Base-by-base conservation (phyloP, 768 basidiomycete genomes). In the Daedalea quercina region DNA sequence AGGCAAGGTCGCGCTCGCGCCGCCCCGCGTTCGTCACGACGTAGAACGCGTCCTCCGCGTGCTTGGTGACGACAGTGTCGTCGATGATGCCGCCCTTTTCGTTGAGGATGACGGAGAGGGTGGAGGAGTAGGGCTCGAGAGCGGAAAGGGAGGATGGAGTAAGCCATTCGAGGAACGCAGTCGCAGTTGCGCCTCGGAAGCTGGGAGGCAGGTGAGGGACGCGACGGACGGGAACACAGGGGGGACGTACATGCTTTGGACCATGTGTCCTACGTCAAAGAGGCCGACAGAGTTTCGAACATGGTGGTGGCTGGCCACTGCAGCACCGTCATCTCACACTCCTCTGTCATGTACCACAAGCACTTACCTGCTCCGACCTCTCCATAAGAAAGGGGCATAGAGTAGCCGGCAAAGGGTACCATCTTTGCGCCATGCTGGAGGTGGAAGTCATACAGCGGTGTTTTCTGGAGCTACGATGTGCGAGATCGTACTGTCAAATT, bases 221-320 rank as follows among this genome's bases (percentile, higher is more conserved):
- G 13, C 24, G n/a, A 8, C 34, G 20, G 6, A 9, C 41, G 19
- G 26, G 26, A 50, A 24, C 2, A 33, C 35, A 35, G 43, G 26
- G 12, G n/a, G 50, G 33, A 53, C 79, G 45, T 61, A 93, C 91
- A 82, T 87, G 31, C 84, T 82, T 67, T 98, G 95, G 15, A 98
- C 89, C 95, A 99, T 99, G 69, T 99, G 96, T 20, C 91, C 91
- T 24, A 99, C 96, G 64, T 99, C 96, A 66, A 99, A 99, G 28
- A 99, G 74, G 0, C 94, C 94, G 0, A 81, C 90, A 33, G 77
- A 78, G 12, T 72, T 79, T 40, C 96, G 84, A 47, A 94, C 90
- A 63, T 97, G 87, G 43, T 86, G 81, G 69, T 99, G 95, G 60
- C 90, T 93, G 9, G 86, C 83, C 50, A 91, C 94, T 96, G 51